Percentiles rank a stretch among this genome's conserved stretches.
These are phyloP conservation scores for Trichoderma sp. DNA, from an alignment of 2,329 filamentous ascomycete species.

Conservation along the genomic window DNA sequence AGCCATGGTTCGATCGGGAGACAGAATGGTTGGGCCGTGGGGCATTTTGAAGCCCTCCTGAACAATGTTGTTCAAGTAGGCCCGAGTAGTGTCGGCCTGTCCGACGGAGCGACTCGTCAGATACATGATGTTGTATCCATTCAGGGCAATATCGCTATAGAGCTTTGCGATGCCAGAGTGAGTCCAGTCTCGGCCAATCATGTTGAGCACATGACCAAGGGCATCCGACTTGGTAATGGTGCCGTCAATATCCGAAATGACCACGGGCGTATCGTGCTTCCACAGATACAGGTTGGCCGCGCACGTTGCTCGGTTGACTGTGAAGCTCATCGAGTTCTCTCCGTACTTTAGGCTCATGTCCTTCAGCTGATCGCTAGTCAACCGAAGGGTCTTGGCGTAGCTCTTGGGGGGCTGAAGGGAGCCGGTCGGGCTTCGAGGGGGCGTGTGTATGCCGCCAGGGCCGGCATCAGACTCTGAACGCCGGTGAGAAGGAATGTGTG, in stretches of 20 bases:
- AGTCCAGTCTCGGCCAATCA: constrained; percentile 97
- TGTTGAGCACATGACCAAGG: constrained; percentile 88
- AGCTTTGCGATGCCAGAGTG: constrained; percentile 95
- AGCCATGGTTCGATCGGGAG: constrained; percentile 90
- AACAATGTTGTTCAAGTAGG: constrained; percentile 83
- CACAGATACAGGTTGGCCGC: constrained; percentile 91
- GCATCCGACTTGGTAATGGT: constrained; percentile 98
- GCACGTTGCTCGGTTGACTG: constrained; percentile 91
- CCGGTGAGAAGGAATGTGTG: constrained; percentile 49
- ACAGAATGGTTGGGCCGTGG: constrained; percentile 89
- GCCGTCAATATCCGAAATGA: constrained; percentile 97
- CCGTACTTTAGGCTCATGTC: constrained; percentile 76
- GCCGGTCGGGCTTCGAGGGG: constrained; percentile 66
- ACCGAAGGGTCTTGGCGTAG: constrained; percentile 91
- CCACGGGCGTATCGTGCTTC: constrained; percentile 86
- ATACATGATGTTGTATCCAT: constrained; percentile 99
- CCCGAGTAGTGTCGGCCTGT: constrained; percentile 83
- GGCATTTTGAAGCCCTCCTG: constrained; percentile 87
- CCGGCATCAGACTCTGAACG: constrained; percentile 66
- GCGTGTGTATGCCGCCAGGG: constrained; percentile 55
- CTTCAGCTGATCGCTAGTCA: constrained; percentile 95
- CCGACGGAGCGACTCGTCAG: constrained; percentile 91
- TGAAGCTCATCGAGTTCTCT: constrained; percentile 94
- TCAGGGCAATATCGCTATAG: constrained; percentile 90
- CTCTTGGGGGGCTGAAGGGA: constrained; percentile 71